phyloP scores from a whole-genome alignment of 352 stramenopile species.

The Peronospora tabacina region DNA sequence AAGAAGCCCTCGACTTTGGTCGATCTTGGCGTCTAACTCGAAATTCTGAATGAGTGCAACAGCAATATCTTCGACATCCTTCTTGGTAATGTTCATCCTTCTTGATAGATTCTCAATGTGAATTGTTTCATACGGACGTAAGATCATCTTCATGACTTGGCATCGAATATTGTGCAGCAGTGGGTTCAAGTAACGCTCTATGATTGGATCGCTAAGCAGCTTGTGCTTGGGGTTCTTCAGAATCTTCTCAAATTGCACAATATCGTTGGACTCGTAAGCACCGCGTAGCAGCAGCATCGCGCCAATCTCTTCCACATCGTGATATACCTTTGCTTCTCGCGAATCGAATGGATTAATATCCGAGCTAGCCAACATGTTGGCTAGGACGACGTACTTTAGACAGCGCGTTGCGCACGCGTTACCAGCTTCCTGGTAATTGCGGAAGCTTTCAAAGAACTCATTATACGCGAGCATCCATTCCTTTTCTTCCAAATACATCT shows the following conservation, averaged over 20 bases:
- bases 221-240: slow-evolving; percentile 87
- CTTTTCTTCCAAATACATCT: slow-evolving; percentile 88
- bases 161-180: slow-evolving; percentile 90
- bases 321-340: slow-evolving; percentile 89
- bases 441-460: slow-evolving; percentile 91
- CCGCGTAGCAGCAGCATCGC: slow-evolving; percentile 65
- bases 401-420: slow-evolving; percentile 84
- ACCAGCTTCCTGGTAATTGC: slow-evolving; percentile 89
- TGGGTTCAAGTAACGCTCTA: slow-evolving; percentile 86
- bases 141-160: slow-evolving; percentile 88
- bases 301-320: slow-evolving; percentile 72
- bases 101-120: slow-evolving; percentile 80
- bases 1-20: slow-evolving; percentile 71
- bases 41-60: slow-evolving; percentile 89
- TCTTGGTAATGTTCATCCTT: slow-evolving; percentile 84
- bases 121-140: slow-evolving; percentile 89
- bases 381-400: slow-evolving; percentile 89
- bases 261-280: slow-evolving; percentile 85
- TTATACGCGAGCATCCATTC: slow-evolving; percentile 90
- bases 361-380: slow-evolving; percentile 89
- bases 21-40: slow-evolving; percentile 84
- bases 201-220: slow-evolving; percentile 91
- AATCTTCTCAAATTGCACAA: slow-evolving; percentile 89
- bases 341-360: slow-evolving; percentile 93
- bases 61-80: slow-evolving; percentile 87